Base-by-base conservation (phyloP, 257 asterid species). In the Galeopsis tetrahit region DNA sequence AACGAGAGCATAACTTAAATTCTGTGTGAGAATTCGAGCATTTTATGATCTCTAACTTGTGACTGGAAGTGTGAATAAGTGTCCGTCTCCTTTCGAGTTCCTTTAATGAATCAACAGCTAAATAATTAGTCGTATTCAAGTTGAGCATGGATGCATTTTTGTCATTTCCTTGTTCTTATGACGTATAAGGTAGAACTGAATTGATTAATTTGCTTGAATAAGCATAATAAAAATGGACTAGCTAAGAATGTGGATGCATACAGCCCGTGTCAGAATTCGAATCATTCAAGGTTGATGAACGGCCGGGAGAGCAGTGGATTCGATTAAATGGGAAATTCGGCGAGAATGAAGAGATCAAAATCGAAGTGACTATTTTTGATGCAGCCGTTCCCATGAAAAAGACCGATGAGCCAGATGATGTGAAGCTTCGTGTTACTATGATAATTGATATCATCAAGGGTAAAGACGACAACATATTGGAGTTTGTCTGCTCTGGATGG, bases 351-450 rank as follows among this genome's bases (percentile, higher is more conserved):
- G 97, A 90, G 60, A 88, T 94, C 73, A 92, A 85, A 75, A 74
- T 94, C 14, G 99, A 94, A 82, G 98, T 82, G 59, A 94, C 98
- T 44, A 91, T 94, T 97, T 90, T 89, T 56, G 98, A 92, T 81
- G 90, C 85, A 21, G 78, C 89, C 31, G 31, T 87, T 64, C 95
- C 92, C 11, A 61, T 85, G 62, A 81, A 84, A 74, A 82, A 85
- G 82, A 59, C 74, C 10, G 88, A 83, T 34, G 87, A 82, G 10
- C 74, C 78, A 10, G 90, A 75, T 15, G 94, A 89, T 35, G 81
- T 84, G 75, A 85, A 64, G 78, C 90, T 86, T 82, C 96, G 83
- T 66, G 71, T 91, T 34, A 86, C 96, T 56, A 63, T 91, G 82
- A 75, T 89, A 17, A 78, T 91, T 43, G 72, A 83, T 74, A 51